Percentiles rank a stretch among this genome's conserved stretches.
These are phyloP conservation scores for Cucurbita pepo DNA, from an alignment of 306 rosid species.

Conservation along the genomic window DNA sequence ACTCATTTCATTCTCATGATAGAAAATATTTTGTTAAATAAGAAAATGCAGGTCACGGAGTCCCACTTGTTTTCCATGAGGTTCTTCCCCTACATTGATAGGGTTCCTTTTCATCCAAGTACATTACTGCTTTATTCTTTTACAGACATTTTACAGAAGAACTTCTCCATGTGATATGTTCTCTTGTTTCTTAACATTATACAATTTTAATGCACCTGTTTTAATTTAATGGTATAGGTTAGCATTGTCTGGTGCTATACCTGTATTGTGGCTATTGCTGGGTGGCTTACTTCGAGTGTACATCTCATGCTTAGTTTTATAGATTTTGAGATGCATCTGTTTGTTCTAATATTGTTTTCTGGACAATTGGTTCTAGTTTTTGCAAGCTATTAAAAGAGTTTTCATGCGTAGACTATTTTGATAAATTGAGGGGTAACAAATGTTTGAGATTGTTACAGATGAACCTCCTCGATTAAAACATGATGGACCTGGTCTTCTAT, in stretches of 20 bases:
- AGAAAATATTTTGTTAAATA: neutral
- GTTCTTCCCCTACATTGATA: neutral
- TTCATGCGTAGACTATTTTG: neutral
- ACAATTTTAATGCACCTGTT: neutral
- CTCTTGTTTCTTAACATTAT: neutral
- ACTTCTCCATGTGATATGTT: neutral
- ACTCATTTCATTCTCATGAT: neutral
- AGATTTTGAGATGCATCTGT: neutral
- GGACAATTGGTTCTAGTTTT: neutral
- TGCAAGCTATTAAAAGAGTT: neutral
- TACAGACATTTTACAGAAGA: neutral
- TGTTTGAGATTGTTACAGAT: conserved; percentile 31
- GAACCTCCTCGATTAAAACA: conserved; percentile 73
- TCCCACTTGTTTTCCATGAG: conserved; percentile 3
- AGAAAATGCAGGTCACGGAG: neutral
- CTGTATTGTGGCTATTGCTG: neutral
- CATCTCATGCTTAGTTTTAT: neutral
- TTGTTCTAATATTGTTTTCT: neutral
- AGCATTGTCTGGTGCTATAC: neutral
- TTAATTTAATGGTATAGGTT: neutral
- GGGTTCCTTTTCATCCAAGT: conserved; percentile 1
- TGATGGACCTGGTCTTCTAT: conserved; percentile 59
- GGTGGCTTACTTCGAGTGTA: neutral
- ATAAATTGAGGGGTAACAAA: neutral
- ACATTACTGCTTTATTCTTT: neutral